phyloP scores from a whole-genome alignment of 129 eudicot genomes.

The Escallonia herrerae region DNA sequence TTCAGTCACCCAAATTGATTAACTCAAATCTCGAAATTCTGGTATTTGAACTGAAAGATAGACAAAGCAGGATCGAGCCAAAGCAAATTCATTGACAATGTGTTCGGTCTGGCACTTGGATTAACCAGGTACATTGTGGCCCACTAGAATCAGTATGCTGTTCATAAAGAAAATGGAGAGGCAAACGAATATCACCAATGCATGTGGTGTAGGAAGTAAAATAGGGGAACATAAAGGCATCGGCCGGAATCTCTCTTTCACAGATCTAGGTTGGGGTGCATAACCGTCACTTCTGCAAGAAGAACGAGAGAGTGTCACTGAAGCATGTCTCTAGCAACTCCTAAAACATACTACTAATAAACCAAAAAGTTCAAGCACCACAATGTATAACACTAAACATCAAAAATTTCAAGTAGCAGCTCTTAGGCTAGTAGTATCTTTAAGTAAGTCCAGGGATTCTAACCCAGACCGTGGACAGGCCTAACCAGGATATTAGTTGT shows the following conservation, averaged over 20 bases:
- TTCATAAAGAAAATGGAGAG: slow-evolving; percentile 3
- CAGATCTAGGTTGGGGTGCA: slow-evolving; percentile 36
- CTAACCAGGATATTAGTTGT: too few relatives aligned
- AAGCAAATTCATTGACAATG: neutral
- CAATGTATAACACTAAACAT: too few relatives aligned
- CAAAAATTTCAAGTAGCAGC: too few relatives aligned
- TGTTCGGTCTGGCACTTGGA: neutral
- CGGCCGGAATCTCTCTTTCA: slow-evolving; percentile 78
- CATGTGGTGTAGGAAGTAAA: slow-evolving; percentile 86
- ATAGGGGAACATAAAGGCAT: slow-evolving; percentile 86
- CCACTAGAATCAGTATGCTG: neutral
- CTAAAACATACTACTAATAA: too few relatives aligned
- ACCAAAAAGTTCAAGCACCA: too few relatives aligned
- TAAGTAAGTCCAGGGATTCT: too few relatives aligned
- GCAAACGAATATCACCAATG: slow-evolving; percentile 48
- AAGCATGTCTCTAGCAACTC: slow-evolving; percentile 4
- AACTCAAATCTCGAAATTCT: neutral
- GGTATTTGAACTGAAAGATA: too few relatives aligned
- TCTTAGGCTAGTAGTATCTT: too few relatives aligned
- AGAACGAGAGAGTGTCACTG: slow-evolving; percentile 1
- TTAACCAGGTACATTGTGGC: neutral
- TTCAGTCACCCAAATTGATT: neutral
- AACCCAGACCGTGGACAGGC: too few relatives aligned
- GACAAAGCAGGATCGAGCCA: neutral
- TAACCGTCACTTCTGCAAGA: slow-evolving; percentile 58